Base-by-base conservation (phyloP, 108 stramenopile genomes). In the Cyclotella choctawhatcheeana region DNA sequence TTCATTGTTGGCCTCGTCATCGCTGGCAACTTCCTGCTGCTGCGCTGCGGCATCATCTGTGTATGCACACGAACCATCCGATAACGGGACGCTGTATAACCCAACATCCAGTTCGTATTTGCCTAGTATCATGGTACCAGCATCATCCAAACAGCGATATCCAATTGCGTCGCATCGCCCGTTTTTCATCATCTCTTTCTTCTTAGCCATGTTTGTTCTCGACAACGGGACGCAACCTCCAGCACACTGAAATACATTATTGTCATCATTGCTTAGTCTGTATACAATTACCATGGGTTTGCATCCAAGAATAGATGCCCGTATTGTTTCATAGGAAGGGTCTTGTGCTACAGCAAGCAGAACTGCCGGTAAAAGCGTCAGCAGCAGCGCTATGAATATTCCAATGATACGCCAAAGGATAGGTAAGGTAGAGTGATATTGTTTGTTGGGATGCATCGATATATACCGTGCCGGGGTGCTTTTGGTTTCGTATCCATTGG, bases 121-220 rank as follows among this genome's bases (percentile, higher is more conserved):
- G 14, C 37, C 58, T 22, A 79, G 65, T 44, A 55, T 63, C 52
- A 79, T 73, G 18, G 71, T 79, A 17, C 71, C 71, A 48, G 60
- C 60, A 45, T 61, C 71, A 22, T 26, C 63, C 29, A 32, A 53
- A 59, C 78, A 79, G 2, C 66, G 66, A 55, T 67, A 79, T n/a
- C 70, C 78, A 61, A 79, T 62, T 20, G 71, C n/a, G 44, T 79
- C 78, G 58, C 78, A 79, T 21, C 78, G 34, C n/a, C 78, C 78
- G 20, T 64, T 30, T 50, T 56, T 29, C 78, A 79, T 79, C 21
- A 37, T 37, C 37, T 79, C 71, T 26, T 55, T 67, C 34, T 24
- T 61, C 30, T 30, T 43, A 63, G 78, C 78, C 5, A 64, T 18
- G 12, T 54, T 56, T 32, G 54, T 64, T 29, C 71, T 60, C 0